phyloP scores from a whole-genome alignment of 2,329 filamentous ascomycete species.

The Monosporascus ibericus region DNA sequence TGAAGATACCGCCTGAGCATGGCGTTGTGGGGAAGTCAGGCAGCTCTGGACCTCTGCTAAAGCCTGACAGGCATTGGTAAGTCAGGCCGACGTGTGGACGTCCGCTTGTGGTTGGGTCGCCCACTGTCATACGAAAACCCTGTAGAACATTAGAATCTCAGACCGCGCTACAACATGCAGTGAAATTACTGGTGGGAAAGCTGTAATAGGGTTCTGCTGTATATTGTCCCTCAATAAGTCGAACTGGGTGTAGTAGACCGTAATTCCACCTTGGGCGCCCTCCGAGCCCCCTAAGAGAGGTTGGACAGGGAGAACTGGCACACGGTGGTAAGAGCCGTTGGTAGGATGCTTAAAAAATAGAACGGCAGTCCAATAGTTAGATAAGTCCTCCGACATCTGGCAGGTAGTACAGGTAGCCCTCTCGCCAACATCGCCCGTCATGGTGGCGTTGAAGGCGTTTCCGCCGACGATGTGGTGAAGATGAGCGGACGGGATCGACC shows the following conservation, averaged over 20 bases:
- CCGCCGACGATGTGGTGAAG: slow-evolving; percentile 16
- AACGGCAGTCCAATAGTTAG: slow-evolving; percentile 19
- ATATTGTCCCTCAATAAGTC: slow-evolving; percentile 16
- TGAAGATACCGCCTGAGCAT: slow-evolving; percentile 32
- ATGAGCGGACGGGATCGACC: slow-evolving; percentile 9
- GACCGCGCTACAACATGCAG: neutral
- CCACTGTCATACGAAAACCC: slow-evolving; percentile 39
- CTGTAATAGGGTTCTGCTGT: slow-evolving; percentile 29
- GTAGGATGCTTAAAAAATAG: slow-evolving; percentile 19
- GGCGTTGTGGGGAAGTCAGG: slow-evolving; percentile 30
- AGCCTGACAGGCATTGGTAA: slow-evolving; percentile 32
- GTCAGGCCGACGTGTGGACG: slow-evolving; percentile 27
- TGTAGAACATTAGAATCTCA: slow-evolving; percentile 7
- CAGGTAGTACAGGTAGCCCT: slow-evolving; percentile 19
- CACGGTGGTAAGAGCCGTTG: slow-evolving; percentile 22
- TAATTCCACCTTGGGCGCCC: slow-evolving; percentile 19
- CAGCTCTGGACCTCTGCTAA: slow-evolving; percentile 29
- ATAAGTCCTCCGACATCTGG: slow-evolving; percentile 18
- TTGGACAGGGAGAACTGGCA: slow-evolving; percentile 19
- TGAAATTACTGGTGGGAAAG: slow-evolving; percentile 30
- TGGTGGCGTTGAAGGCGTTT: slow-evolving; percentile 11
- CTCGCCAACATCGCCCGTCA: slow-evolving; percentile 7
- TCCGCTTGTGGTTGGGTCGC: slow-evolving; percentile 18
- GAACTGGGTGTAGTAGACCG: slow-evolving; percentile 21
- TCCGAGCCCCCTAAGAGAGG: slow-evolving; percentile 16